These are phyloP conservation scores for Fusarium foetens DNA, from an alignment of 2,329 filamentous ascomycete genomes.

Conservation along the genomic window DNA sequence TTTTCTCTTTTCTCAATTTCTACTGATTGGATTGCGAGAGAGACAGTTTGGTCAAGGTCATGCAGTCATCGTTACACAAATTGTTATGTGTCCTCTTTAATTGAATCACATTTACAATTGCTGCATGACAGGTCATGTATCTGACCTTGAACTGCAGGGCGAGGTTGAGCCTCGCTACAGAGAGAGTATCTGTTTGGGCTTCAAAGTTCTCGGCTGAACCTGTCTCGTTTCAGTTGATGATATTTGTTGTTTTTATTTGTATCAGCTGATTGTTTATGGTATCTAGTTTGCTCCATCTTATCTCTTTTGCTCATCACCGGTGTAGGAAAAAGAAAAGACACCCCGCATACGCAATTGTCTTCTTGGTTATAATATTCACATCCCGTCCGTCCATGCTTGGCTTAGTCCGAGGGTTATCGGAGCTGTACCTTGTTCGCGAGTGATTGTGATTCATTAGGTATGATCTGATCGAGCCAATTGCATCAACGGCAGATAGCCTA, in stretches of 20 bases:
- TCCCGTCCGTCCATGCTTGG: background rate
- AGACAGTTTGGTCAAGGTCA: too few relatives aligned
- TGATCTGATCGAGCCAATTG: background rate
- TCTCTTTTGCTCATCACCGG: conserved; percentile 14
- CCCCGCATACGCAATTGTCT: conserved; percentile 15
- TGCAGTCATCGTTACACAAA: background rate
- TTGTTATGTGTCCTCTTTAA: background rate
- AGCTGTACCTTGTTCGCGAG: background rate
- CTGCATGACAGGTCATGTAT: background rate
- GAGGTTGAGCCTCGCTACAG: conserved; percentile 5
- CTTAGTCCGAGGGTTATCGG: background rate
- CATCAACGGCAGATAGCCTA: background rate
- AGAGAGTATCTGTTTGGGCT: background rate
- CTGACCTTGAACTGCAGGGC: background rate
- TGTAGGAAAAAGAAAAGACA: conserved; percentile 22
- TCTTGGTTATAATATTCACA: background rate
- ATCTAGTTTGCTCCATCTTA: background rate
- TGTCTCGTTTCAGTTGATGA: background rate
- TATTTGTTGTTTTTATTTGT: background rate
- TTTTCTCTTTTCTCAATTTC: conserved; percentile 17
- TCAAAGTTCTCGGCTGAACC: background rate
- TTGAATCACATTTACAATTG: background rate
- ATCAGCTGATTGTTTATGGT: too few relatives aligned
- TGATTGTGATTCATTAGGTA: background rate
- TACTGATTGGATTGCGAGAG: background rate